Base-by-base conservation (phyloP, 2,329 filamentous ascomycete species). In the Fusarium praegraminearum region DNA sequence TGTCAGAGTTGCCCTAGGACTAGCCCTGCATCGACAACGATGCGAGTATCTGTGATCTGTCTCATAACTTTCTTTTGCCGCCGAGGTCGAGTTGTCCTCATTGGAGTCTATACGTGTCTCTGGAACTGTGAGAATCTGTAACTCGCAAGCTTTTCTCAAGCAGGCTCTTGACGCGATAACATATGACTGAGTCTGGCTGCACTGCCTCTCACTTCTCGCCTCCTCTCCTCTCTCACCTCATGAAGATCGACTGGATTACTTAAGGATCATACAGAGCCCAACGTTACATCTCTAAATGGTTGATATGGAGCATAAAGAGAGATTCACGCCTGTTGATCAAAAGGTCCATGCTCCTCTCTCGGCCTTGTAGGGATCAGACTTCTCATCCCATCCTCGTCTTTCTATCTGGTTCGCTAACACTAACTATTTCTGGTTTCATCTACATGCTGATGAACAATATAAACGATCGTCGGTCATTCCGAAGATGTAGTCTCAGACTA, bases 51-150 rank as follows among this genome's bases (percentile, higher is more conserved):
- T 10, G n/a, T 40, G 16, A n/a, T 52, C 24, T 41, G 49, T 52
- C 49, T 52, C 35, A 16, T 52, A 40, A 52, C 35, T 52, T 52
- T 26, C 35, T 52, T 52, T 52, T 52, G 49, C 49, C 11, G 22
- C 24, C 10, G 16, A 36, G 33, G 16, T 10, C 20, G 13, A 30
- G 13, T 20, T 52, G 24, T 26, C 35, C 24, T 30, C 13, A 51
- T 30, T 52, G 24, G 49, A 28, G n/a, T 40, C 18, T 24, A 30
- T 41, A 52, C 35, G 35, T 6, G 30, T 22, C 13, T 22, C 22
- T 28, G n/a, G 24, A 28, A n/a, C 35, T 16, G 35, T 16, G n/a
- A 28, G 28, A 5, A 13, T 40, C 35, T 41, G 10, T 26, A 30
- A 30, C 24, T 52, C 49, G 49, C 49, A 52, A 52, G n/a, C 24